Base-by-base conservation (phyloP, 495 filamentous ascomycete species). In the Aspergillus kassunensis region DNA sequence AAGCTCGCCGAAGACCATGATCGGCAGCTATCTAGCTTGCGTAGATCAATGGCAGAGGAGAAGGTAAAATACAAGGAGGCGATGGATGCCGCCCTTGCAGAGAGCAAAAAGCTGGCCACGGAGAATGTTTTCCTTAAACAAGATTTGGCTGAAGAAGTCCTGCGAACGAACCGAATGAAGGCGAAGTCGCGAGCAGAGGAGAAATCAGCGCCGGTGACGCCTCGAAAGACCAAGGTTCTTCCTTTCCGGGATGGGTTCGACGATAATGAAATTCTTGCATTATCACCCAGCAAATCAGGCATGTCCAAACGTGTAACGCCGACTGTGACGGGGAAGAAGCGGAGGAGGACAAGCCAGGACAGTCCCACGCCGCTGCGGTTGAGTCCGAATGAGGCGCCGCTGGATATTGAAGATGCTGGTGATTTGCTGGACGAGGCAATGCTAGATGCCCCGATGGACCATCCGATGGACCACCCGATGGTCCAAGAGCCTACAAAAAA, bases 171-270 rank as follows among this genome's bases (percentile, higher is more conserved):
- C 33, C 73, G 72, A 44, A 61, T 74, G 18, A 80, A 73, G 54
- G 67, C 59, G 40, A 79, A 72, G 46, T 62, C 67, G 12, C 68
- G 71, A 48, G 51, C 57, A 20, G 67, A 64, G 50, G 62, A 65
- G 41, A 68, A 71, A 57, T 42, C 49, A 27, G 68, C 70, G 3
- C 69, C 69, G 0, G 65, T 70, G 1, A 89, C 86, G 4, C 86
- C 86, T 6, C 82, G 72, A 48, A 86, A 83, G 62, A 64, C 63
- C 20, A 79, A 71, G 54, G 60, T 65, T n/a, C 69, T 79, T 10
- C 74, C 77, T 0, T 78, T 81, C 34, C 71, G 85, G 19, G 86
- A 90, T 73, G 86, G 86, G 20, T 90, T 90, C 57, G 82, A 87
- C 40, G 84, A 90, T 51, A 79, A 84, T 35, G 86, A 90, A 55